These are phyloP conservation scores for Gymnopus androsaceus DNA, from an alignment of 1,284 basidiomycete genomes.

Conservation along the genomic window DNA sequence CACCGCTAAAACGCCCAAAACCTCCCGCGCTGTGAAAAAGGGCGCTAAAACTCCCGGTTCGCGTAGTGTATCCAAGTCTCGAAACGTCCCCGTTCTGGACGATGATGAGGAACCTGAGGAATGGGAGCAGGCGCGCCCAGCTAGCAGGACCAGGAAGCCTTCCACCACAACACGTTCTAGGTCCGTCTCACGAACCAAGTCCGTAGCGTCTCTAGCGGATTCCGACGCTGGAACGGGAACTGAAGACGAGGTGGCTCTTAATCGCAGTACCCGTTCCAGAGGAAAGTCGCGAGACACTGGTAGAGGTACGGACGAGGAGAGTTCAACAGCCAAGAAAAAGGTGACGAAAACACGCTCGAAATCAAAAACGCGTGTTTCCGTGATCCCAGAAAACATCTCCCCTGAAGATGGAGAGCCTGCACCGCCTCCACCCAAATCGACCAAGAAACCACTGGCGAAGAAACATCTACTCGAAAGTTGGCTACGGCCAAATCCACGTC, in stretches of 20 bases:
- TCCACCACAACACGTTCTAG: constrained; percentile 9
- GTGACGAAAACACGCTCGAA: constrained; percentile 18
- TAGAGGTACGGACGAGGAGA: constrained; percentile 19
- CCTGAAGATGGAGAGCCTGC: constrained; percentile 16
- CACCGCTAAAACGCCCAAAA: constrained; percentile 29
- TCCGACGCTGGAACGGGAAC: constrained; percentile 9
- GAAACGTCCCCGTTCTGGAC: constrained; percentile 30
- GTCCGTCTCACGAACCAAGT: constrained; percentile 8
- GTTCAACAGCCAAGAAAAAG: constrained; percentile 20
- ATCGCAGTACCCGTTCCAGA: constrained; percentile 6
- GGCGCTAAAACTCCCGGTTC: constrained; percentile 21
- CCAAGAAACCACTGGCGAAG: background rate
- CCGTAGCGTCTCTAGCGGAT: constrained; percentile 7
- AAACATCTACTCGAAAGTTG: constrained; percentile 8
- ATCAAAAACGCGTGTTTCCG: constrained; percentile 17
- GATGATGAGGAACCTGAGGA: constrained; percentile 19
- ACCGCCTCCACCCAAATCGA: constrained; percentile 3
- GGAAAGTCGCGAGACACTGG: constrained; percentile 13
- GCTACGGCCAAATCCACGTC: background rate
- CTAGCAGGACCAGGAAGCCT: constrained; percentile 11
- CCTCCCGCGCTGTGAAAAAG: constrained; percentile 15
- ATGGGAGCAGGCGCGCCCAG: constrained; percentile 6
- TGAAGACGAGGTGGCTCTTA: constrained; percentile 9
- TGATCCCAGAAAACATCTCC: constrained; percentile 18
- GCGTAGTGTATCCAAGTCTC: constrained; percentile 32